A percentile compares a stretch with the other conserved stretches of the same genome.
Evolutionary conservation across 352 stramenopile species (phyloP).

Genomic region (Phytopythium sindhum): DNA sequence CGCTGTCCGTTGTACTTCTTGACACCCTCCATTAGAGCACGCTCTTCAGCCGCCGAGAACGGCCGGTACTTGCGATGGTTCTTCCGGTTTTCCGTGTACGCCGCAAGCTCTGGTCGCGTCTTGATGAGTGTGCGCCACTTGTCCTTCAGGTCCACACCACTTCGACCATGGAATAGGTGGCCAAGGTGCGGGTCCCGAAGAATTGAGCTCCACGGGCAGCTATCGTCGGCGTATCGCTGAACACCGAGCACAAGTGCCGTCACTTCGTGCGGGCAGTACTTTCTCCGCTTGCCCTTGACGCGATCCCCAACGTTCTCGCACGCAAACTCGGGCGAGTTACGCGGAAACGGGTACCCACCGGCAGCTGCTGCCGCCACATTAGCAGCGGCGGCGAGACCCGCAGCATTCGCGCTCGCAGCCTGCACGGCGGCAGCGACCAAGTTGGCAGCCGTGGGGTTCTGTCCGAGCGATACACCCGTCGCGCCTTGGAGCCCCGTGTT

Average conservation of each 20-base stretch:
- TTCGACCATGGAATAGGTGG: constrained; percentile 73
- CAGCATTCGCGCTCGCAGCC: constrained; percentile 8
- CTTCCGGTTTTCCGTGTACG: constrained; percentile 85
- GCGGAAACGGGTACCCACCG: constrained; percentile 51
- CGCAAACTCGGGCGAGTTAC: constrained; percentile 72
- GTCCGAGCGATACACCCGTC: constrained; percentile 21
- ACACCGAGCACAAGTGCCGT: constrained; percentile 79
- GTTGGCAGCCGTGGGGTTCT: constrained; percentile 31
- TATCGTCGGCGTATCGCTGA: constrained; percentile 80
- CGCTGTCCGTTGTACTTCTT: constrained; percentile 83
- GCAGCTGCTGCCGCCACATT: constrained; percentile 27
- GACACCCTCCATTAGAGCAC: constrained; percentile 83
- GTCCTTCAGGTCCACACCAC: constrained; percentile 78
- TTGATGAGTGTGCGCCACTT: constrained; percentile 85
- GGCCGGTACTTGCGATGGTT: constrained; percentile 84
- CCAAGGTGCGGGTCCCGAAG: constrained; percentile 68
- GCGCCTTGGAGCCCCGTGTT: constrained; percentile 18
- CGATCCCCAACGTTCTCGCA: constrained; percentile 82
- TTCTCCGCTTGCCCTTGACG: constrained; percentile 79
- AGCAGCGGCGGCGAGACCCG: constrained; percentile 10
- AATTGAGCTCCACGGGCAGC: constrained; percentile 82
- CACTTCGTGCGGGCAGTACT: constrained; percentile 84
- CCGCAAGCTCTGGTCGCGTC: constrained; percentile 62
- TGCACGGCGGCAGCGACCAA: constrained; percentile 39
- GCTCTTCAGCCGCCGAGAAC: constrained; percentile 71